Base-by-base conservation (phyloP, 331 rosid genomes). In the Pyrus hybrid region DNA sequence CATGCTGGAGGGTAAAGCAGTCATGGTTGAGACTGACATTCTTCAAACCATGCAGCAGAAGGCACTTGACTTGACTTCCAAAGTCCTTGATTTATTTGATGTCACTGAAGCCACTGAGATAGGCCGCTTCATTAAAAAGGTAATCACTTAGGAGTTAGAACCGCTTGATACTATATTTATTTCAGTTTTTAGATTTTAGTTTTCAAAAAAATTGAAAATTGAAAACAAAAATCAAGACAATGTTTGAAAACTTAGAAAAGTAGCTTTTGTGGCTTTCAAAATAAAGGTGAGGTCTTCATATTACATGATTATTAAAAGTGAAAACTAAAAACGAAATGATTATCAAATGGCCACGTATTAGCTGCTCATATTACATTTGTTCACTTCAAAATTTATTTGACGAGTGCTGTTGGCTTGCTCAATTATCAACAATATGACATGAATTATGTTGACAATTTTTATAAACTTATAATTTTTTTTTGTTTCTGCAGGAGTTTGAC, bases 31-130 rank as follows among this genome's bases (percentile, higher is more conserved):
- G 76, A 88, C 96, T 12, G 98, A 93, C 68, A 93, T 93, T 97
- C 83, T 88, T 74, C 89, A 87, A 45, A 82, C 82, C 25, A 91
- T 90, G 97, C 96, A 91, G 82, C 89, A 86, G 68, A 82, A 87
- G 64, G 98, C 98, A 13, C 76, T 90, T n/a, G 71, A 79, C 65
- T 80, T 89, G n/a, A 94, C 96, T 21, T 83, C 97, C 30, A 93
- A 93, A 77, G 98, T 94, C 18, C 96, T 91, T 0, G 98, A 91
- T 80, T 76, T 77, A 86, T 91, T 88, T 12, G 97, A 93, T 83
- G 91, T 93, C 71, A 93, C 94, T 57, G 86, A 93, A 68, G 85
- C 96, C 80, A 89, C 93, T 20, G 91, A 91, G 75, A 93, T 93
- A 3, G 98, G 97, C 63, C 82, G 90, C 13, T 91, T 85, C 79